Percentiles rank a stretch among this genome's conserved stretches.
Evolutionary conservation across 441 rosid genomes (phyloP).

Genomic region (Breynia disticha): DNA sequence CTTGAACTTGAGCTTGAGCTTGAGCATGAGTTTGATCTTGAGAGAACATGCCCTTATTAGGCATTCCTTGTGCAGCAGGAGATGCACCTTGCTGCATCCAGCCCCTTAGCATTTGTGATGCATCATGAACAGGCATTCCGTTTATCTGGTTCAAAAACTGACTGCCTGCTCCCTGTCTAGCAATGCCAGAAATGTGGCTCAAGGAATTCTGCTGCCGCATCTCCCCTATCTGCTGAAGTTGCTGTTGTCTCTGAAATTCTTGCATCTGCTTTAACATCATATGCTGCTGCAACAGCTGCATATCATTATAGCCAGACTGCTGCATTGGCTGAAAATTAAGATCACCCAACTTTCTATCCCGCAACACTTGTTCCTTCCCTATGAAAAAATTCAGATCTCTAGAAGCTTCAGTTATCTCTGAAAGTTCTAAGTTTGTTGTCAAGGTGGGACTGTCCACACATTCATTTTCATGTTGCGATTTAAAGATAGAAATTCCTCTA

Average conservation of each 20-base stretch:
- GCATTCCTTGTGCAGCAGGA: conserved; percentile 42
- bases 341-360: conserved; percentile 40
- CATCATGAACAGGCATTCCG: conserved; percentile 56
- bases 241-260: conserved; percentile 66
- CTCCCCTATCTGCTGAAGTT: conserved; percentile 42
- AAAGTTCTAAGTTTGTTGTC: conserved; percentile 33
- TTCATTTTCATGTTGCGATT: conserved; percentile 28
- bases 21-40: too few relatives aligned
- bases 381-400: conserved; percentile 62
- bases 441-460: conserved; percentile 26
- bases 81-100: conserved; percentile 48
- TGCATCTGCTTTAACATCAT: conserved; percentile 57
- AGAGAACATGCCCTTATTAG: conserved; percentile 43
- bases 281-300: conserved; percentile 70
- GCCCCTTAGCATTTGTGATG: conserved; percentile 30
- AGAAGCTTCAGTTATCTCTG: conserved; percentile 59
- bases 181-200: conserved; percentile 38
- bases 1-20: too few relatives aligned
- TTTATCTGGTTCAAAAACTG: conserved; percentile 44
- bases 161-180: conserved; percentile 32
- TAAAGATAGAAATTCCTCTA: conserved; percentile 39
- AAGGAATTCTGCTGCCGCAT: conserved; percentile 38
- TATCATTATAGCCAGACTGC: conserved; percentile 51
- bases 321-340: conserved; percentile 53
- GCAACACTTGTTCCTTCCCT: conserved; percentile 45